Percentiles rank a stretch among this genome's conserved stretches.
phyloP scores from a whole-genome alignment of 495 filamentous ascomycete genomes.

The Amniculicola lignicola region DNA sequence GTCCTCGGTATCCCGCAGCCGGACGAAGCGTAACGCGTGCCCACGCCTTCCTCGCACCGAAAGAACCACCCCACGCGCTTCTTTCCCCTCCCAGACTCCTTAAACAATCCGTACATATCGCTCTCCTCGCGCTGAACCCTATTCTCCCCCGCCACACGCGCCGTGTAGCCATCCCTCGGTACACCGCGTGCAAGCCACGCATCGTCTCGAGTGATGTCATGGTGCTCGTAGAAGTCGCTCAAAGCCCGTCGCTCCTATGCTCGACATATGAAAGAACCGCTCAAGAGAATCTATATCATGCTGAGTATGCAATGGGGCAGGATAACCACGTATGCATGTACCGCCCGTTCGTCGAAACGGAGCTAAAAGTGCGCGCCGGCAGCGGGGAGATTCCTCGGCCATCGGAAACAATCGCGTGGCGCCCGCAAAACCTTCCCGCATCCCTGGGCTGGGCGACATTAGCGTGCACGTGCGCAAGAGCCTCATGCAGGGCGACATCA shows the following conservation, averaged over 20 bases:
- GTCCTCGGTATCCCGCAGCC: conserved; percentile 15
- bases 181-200: conserved; percentile 7
- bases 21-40: neutral
- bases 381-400: conserved; percentile 8
- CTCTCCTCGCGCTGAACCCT: neutral
- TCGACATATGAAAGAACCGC: conserved; percentile 1
- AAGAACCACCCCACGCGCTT: neutral
- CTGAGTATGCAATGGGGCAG: neutral
- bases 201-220: conserved; percentile 27
- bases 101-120: conserved; percentile 30
- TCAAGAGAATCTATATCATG: neutral
- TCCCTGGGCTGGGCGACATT: neutral
- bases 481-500: no score
- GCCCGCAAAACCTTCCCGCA: no score
- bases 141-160: neutral
- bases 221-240: neutral
- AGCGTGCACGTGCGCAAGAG: conserved; percentile 7
- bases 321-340: neutral
- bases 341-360: neutral
- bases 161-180: conserved; percentile 1
- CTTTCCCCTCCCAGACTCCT: conserved; percentile 4
- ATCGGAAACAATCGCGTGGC: no score
- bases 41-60: neutral
- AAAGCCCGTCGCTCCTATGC: no score
- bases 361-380: neutral